Base-by-base conservation (phyloP, 805 yeast species). In the Saccharomycopsis malanga region DNA sequence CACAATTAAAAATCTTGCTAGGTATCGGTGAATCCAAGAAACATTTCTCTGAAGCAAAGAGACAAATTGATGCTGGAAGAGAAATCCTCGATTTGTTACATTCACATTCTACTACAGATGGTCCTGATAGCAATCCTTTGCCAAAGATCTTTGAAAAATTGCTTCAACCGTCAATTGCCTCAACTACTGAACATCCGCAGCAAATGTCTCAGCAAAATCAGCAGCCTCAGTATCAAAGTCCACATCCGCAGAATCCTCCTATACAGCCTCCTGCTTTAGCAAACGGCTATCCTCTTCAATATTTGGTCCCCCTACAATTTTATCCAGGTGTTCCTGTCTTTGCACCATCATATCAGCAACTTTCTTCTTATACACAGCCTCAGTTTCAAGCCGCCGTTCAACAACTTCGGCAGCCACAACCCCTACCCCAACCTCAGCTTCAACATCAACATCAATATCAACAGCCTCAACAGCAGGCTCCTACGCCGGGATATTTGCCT, bases 21-120 rank as follows among this genome's bases (percentile, higher is more conserved):
- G 88, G 87, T 37, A 68, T 84, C 37, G 72, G 73, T 35, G 61
- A 57, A 49, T 56, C 62, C 46, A 53, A 64, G 50, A 50, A 59
- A 35, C 58, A 61, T 24, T 58, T 57, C 30, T 43, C 48, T 25
- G 57, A 53, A 15, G 47, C 50, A 4, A 56, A 50, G 53, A 56
- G 45, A 44, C 61, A 46, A 48, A 60, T 62, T 24, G 91, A 83
- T 62, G 87, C 88, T 1, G 93, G 93, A 29, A 79, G 91, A 69
- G 91, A 82, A 45, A 62, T 84, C 48, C 71, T 84, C 57, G 76
- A 81, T 52, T 72, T 83, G 60, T 68, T 84, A 50, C 77, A 74
- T 53, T 24, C 35, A n/a, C 25, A 32, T 29, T 12, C 23, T n/a
- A 18, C 25, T 17, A 18, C 4, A 27, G 43, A 27, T 5, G 20